Evolutionary conservation across 139 green algal genomes (phyloP).

Genomic region (Chlamydomonas asymmetrica): DNA sequence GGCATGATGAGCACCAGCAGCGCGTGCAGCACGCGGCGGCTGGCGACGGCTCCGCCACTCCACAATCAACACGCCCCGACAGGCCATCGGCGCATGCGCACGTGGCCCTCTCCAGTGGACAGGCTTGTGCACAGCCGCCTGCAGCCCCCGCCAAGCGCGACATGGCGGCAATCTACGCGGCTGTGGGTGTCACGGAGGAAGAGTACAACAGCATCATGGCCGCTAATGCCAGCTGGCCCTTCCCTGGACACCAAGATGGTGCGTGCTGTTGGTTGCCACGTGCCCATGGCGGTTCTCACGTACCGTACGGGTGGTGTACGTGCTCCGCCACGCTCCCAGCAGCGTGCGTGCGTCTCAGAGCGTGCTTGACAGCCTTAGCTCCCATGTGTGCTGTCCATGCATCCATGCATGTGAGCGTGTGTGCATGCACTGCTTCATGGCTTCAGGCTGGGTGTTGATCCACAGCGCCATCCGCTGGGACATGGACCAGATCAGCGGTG

Average conservation of each 20-base stretch:
- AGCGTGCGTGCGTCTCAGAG: not conserved
- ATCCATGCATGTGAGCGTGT: not conserved
- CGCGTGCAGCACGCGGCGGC: too few species aligned
- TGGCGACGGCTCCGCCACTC: too few species aligned
- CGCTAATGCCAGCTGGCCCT: not conserved
- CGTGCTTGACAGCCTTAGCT: not conserved
- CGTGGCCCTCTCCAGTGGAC: too few species aligned
- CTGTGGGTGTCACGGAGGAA: too few species aligned
- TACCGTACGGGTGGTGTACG: not conserved
- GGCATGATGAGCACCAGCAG: too few species aligned
- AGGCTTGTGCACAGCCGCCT: too few species aligned
- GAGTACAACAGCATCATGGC: too few species aligned
- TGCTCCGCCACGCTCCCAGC: not conserved
- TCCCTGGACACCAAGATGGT: not conserved
- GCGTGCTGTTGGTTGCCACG: not conserved
- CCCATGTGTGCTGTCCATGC: not conserved
- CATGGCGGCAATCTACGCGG: too few species aligned
- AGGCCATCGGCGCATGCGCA: too few species aligned
- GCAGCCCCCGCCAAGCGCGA: too few species aligned
- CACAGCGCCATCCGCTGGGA: constrained; percentile 20
- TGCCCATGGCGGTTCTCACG: not conserved
- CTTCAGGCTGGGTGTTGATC: constrained; percentile 8
- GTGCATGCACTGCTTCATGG: not conserved
- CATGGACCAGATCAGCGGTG: constrained; percentile 1
- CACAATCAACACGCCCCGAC: too few species aligned